Percentiles rank a stretch among this genome's conserved stretches.
phyloP scores from a whole-genome alignment of 495 filamentous ascomycete species.

The Xylaria cubensis region DNA sequence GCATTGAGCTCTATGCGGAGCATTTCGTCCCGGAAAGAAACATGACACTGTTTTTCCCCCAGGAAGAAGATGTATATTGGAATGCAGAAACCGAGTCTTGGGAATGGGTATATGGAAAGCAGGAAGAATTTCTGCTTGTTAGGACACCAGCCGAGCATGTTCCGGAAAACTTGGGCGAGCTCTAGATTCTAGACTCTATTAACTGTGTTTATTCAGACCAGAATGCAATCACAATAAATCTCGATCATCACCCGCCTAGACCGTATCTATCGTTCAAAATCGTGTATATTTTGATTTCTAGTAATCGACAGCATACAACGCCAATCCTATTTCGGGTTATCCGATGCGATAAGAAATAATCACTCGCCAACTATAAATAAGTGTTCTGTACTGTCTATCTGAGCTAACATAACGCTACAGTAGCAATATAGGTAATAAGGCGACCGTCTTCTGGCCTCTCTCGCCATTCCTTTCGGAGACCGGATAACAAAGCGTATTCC shows the following conservation, averaged over 20 bases:
- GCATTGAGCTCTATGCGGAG: conserved; percentile 54
- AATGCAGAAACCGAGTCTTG: conserved; percentile 39
- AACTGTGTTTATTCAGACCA: background rate
- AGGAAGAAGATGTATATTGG: conserved; percentile 55
- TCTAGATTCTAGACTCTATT: conserved; percentile 18
- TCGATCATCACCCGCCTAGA: too few relatives aligned
- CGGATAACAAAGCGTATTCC: background rate
- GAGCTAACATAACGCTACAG: background rate
- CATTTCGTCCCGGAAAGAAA: conserved; percentile 53
- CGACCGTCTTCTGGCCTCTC: background rate
- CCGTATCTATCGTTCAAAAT: background rate
- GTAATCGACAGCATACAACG: background rate
- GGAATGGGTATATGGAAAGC: conserved; percentile 55
- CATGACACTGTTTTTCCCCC: conserved; percentile 48
- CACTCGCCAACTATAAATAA: background rate
- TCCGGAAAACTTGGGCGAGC: conserved; percentile 22
- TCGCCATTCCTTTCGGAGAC: background rate
- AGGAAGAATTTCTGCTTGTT: conserved; percentile 52
- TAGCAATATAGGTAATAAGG: background rate
- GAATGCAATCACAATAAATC: background rate
- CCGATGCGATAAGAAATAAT: background rate
- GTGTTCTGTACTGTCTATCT: background rate
- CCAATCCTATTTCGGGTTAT: background rate
- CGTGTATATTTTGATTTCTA: background rate
- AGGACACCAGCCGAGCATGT: conserved; percentile 33